phyloP scores from a whole-genome alignment of 2,329 filamentous ascomycete species.

The Aspergillus sp. region DNA sequence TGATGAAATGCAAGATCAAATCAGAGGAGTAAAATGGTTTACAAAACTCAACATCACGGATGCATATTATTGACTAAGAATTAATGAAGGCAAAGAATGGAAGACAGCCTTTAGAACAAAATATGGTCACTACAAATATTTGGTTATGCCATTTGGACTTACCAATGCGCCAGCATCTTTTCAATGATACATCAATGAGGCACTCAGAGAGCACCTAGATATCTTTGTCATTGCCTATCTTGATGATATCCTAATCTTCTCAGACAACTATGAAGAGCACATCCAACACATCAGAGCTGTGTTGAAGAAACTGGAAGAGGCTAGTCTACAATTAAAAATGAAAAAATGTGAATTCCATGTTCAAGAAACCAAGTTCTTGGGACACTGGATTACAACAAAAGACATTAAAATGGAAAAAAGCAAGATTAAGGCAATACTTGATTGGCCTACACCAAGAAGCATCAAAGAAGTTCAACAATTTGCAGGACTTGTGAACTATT shows the following conservation, averaged over 20 bases:
- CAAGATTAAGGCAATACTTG: no score
- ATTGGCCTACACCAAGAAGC: no score
- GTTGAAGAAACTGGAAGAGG: not conserved
- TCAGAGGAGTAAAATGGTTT: no score
- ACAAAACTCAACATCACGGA: no score
- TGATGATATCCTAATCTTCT: not conserved
- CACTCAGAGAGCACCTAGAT: no score
- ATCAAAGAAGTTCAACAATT: not conserved
- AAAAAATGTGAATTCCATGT: not conserved
- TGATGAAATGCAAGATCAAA: no score
- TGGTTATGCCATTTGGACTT: slow-evolving; percentile 18
- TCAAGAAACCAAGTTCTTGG: no score
- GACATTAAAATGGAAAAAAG: no score
- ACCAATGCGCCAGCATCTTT: slow-evolving; percentile 10
- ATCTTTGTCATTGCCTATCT: not conserved
- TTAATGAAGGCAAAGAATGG: no score
- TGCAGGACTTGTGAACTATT: not conserved
- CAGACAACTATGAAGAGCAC: not conserved
- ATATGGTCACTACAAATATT: slow-evolving; percentile 18
- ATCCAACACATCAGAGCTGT: not conserved
- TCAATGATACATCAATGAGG: slow-evolving; percentile 1
- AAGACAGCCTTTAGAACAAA: not conserved
- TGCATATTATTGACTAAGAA: no score
- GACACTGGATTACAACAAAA: no score
- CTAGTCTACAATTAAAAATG: not conserved